Evolutionary conservation across 306 rosid genomes (phyloP).

Genomic region (Canavalia ensiformis): DNA sequence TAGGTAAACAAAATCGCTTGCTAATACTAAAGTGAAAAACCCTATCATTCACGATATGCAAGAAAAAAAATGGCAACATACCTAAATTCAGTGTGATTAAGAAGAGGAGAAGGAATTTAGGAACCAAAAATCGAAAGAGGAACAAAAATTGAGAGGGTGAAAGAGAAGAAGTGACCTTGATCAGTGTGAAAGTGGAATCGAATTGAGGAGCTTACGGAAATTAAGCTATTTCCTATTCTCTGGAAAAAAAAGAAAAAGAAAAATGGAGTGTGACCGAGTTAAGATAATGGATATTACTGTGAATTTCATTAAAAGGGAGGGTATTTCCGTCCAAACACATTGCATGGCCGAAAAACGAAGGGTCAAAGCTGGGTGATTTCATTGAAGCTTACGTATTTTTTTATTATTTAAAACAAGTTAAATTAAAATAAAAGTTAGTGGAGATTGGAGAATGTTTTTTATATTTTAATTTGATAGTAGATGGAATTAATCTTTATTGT

Average conservation of each 20-base stretch:
- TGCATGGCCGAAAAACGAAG: neutral
- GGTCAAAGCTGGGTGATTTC: neutral
- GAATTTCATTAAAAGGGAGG: conserved; percentile 9
- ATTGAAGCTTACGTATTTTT: too few species aligned
- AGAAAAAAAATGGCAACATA: neutral
- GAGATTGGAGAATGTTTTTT: too few species aligned
- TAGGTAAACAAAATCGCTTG: neutral
- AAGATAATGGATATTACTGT: conserved; percentile 54
- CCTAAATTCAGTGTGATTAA: conserved; percentile 27
- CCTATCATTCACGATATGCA: neutral
- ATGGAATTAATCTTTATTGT: too few species aligned
- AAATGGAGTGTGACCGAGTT: conserved; percentile 23
- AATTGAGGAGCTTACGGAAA: conserved; percentile 13
- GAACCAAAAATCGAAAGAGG: conserved; percentile 6
- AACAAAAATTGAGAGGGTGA: neutral
- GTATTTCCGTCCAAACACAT: conserved; percentile 16
- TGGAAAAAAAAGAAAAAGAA: neutral
- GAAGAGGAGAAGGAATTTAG: neutral
- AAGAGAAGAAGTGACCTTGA: conserved; percentile 44
- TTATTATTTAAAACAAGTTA: too few species aligned
- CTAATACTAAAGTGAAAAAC: conserved; percentile 2
- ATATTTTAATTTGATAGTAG: too few species aligned
- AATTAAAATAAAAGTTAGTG: too few species aligned
- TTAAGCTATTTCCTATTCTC: conserved; percentile 1
- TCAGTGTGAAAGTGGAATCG: conserved; percentile 41